These are phyloP conservation scores for Yamadazyma triangularis DNA, from an alignment of 1,139 yeast genomes.

Conservation along the genomic window DNA sequence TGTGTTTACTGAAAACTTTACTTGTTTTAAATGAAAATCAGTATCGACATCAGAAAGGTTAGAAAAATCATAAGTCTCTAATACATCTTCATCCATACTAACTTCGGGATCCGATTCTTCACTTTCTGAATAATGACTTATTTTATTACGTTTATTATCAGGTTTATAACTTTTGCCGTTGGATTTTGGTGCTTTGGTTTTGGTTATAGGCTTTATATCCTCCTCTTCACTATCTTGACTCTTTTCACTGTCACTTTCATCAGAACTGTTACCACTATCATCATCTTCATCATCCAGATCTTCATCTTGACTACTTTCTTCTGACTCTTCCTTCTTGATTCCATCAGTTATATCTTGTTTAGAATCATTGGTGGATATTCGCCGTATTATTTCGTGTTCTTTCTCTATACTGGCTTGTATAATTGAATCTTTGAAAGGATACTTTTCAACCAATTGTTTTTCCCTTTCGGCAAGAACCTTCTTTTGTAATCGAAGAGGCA, in stretches of 20 bases:
- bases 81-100: conserved; percentile 6
- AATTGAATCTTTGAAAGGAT: conserved; percentile 34
- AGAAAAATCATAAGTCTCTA: conserved; percentile 7
- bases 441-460: conserved; percentile 25
- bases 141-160: conserved; percentile 3
- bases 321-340: conserved; percentile 3
- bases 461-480: conserved; percentile 42
- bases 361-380: conserved; percentile 3
- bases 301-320: conserved; percentile 5
- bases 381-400: conserved; percentile 18
- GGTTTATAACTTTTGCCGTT: conserved; percentile 4
- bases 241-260: conserved; percentile 1
- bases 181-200: neutral
- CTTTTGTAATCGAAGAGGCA: conserved; percentile 41
- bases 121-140: conserved; percentile 1
- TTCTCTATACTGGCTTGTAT: conserved; percentile 17
- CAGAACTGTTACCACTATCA: conserved; percentile 4
- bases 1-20: conserved; percentile 50
- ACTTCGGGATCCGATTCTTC: conserved; percentile 6
- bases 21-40: conserved; percentile 31
- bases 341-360: conserved; percentile 7
- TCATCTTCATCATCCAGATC: conserved; percentile 5
- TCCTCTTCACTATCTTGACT: neutral
- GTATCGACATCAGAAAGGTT: conserved; percentile 13
- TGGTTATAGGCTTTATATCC: neutral